phyloP scores from a whole-genome alignment of 345 rosid genomes.

The Gossypium australe region DNA sequence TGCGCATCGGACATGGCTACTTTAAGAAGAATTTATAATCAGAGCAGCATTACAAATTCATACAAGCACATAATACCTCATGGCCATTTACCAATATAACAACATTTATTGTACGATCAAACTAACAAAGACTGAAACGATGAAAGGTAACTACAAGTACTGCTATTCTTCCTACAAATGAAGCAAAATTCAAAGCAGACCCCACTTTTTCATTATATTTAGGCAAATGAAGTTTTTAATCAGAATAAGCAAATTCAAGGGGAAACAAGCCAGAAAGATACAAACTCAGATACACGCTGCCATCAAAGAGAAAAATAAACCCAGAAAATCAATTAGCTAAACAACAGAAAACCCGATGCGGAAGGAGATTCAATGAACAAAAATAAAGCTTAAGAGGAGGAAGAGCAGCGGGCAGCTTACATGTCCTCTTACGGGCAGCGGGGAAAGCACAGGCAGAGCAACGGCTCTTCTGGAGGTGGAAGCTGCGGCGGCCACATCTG shows the following conservation, averaged over 20 bases:
- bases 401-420: slow-evolving; percentile 29
- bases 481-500: slow-evolving; percentile 96
- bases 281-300: neutral
- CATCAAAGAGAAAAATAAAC: neutral
- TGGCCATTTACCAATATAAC: neutral
- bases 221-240: neutral
- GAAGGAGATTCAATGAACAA: neutral
- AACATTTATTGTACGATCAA: neutral
- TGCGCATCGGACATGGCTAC: neutral
- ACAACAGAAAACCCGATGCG: neutral
- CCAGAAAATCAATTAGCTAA: neutral
- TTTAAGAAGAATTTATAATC: neutral
- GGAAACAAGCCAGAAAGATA: neutral
- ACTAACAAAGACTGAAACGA: neutral
- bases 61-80: neutral
- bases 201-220: neutral
- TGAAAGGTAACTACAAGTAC: neutral
- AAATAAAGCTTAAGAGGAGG: neutral
- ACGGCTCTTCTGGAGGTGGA: slow-evolving; percentile 98
- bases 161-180: neutral
- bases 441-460: slow-evolving; percentile 91
- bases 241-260: neutral
- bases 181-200: neutral
- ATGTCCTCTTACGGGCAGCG: slow-evolving; percentile 92
- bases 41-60: neutral